Percentiles rank a stretch among this genome's conserved stretches.
phyloP scores from a whole-genome alignment of 2,329 filamentous ascomycete species.

The Penicillium sp. region DNA sequence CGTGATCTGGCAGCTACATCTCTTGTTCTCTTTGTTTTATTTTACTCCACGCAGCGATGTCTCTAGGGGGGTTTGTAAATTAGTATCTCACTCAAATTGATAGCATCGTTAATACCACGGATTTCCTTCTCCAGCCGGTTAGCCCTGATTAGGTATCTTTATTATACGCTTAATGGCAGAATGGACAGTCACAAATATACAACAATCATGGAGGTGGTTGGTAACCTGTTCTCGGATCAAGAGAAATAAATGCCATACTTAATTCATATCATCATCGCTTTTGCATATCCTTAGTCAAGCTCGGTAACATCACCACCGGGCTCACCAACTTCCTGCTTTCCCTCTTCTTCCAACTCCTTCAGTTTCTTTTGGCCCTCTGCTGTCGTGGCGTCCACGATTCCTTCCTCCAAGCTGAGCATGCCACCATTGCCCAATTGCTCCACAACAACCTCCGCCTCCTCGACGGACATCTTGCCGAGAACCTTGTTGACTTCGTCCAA shows the following conservation, averaged over 20 bases:
- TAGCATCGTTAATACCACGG: conserved; percentile 28
- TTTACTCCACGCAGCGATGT: conserved; percentile 26
- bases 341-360: conserved; percentile 69
- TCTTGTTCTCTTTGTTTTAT: conserved; percentile 14
- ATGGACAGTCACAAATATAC: background rate
- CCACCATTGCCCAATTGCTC: conserved; percentile 78
- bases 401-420: conserved; percentile 85
- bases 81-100: conserved; percentile 26
- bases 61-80: conserved; percentile 26
- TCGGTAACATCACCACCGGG: conserved; percentile 51
- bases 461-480: conserved; percentile 81
- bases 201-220: background rate
- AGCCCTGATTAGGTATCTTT: background rate
- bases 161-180: background rate
- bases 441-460: conserved; percentile 82
- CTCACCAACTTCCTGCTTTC: conserved; percentile 47
- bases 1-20: conserved; percentile 5
- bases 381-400: conserved; percentile 93
- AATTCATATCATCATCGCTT: conserved; percentile 5
- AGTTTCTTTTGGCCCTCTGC: conserved; percentile 77
- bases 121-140: background rate
- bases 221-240: background rate
- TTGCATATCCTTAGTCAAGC: conserved; percentile 28
- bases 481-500: conserved; percentile 88
- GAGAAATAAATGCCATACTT: conserved; percentile 8